Conservation (phyloP, 768 basidiomycete genomes). For the Mycena amicta region DNA sequence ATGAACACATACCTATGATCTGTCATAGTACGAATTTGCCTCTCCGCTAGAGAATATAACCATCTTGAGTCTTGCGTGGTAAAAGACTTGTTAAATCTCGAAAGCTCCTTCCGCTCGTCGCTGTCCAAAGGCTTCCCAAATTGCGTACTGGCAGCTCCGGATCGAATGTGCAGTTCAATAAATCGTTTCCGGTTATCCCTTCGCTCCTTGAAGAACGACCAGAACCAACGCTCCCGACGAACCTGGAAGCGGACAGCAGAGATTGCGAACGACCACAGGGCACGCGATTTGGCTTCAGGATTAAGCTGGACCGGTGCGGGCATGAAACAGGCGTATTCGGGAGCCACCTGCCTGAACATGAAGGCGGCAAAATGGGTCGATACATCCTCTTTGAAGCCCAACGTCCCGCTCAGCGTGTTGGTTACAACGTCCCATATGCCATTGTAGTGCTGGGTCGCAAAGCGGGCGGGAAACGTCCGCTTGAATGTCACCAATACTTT, state of each 20-base stretch:
- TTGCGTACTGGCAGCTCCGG: neutral
- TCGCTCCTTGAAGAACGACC: conserved; percentile 34
- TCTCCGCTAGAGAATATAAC: conserved; percentile 22
- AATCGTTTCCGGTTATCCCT: conserved; percentile 26
- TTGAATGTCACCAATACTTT: conserved; percentile 1
- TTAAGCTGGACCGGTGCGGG: conserved; percentile 25
- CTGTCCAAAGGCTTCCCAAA: conserved; percentile 22
- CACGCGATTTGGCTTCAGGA: conserved; percentile 19
- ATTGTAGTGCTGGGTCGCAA: conserved; percentile 3
- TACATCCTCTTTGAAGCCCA: neutral
- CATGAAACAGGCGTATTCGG: conserved; percentile 25
- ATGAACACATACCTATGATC: no score
- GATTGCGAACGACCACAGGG: conserved; percentile 35
- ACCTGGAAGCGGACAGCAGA: conserved; percentile 24
- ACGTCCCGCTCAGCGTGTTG: conserved; percentile 9
- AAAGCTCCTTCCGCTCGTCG: conserved; percentile 23
- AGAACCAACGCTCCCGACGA: conserved; percentile 27
- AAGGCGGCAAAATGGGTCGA: conserved; percentile 12
- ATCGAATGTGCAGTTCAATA: conserved; percentile 28
- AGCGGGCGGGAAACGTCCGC: conserved; percentile 11
- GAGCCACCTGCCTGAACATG: conserved; percentile 27
- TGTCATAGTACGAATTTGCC: conserved; percentile 20
- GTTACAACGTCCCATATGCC: conserved; percentile 10
- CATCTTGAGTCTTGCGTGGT: conserved; percentile 28
- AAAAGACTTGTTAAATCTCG: conserved; percentile 16